A percentile compares a stretch with the other conserved stretches of the same genome.
Evolutionary conservation across 768 basidiomycete genomes (phyloP).

Genomic region (Phlebiopsis gigantea): DNA sequence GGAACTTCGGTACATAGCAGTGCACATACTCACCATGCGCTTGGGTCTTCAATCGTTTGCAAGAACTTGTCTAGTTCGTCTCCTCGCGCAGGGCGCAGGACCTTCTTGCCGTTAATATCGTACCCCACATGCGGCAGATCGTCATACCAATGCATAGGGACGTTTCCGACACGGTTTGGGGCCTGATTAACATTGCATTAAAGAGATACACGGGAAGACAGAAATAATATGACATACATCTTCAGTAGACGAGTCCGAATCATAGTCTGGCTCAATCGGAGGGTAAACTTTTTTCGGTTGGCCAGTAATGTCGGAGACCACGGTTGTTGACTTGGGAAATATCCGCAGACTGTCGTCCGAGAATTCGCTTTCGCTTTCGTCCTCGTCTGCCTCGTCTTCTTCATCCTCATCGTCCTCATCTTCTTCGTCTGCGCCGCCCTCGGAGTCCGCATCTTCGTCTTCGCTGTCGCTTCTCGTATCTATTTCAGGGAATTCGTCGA

Average conservation of each 20-base stretch:
- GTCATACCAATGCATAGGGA: slow-evolving; percentile 99
- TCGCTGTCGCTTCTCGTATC: slow-evolving; percentile 18
- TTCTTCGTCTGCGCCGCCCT: slow-evolving; percentile 27
- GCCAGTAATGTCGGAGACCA: slow-evolving; percentile 81
- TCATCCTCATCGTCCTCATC: slow-evolving; percentile 31
- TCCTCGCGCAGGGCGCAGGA: slow-evolving; percentile 89
- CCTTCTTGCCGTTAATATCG: slow-evolving; percentile 88
- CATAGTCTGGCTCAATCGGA: slow-evolving; percentile 86
- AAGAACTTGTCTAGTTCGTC: slow-evolving; percentile 98
- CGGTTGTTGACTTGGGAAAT: slow-evolving; percentile 59
- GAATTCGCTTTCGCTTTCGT: slow-evolving; percentile 31
- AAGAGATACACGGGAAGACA: background rate
- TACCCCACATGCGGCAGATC: slow-evolving; percentile 99
- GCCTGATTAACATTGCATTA: slow-evolving; percentile 40
- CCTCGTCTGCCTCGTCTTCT: slow-evolving; percentile 30
- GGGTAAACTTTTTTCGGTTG: slow-evolving; percentile 79
- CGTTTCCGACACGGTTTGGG: slow-evolving; percentile 91
- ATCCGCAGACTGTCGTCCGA: slow-evolving; percentile 38
- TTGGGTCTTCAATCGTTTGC: slow-evolving; percentile 86
- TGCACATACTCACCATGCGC: slow-evolving; percentile 61
- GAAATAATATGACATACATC: slow-evolving; percentile 49
- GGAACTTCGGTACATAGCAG: background rate
- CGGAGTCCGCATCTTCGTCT: slow-evolving; percentile 28
- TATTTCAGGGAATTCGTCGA: slow-evolving; percentile 61
- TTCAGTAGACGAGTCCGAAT: slow-evolving; percentile 89